These are phyloP conservation scores for Salix udensis DNA, from an alignment of 345 rosid species.

Conservation along the genomic window DNA sequence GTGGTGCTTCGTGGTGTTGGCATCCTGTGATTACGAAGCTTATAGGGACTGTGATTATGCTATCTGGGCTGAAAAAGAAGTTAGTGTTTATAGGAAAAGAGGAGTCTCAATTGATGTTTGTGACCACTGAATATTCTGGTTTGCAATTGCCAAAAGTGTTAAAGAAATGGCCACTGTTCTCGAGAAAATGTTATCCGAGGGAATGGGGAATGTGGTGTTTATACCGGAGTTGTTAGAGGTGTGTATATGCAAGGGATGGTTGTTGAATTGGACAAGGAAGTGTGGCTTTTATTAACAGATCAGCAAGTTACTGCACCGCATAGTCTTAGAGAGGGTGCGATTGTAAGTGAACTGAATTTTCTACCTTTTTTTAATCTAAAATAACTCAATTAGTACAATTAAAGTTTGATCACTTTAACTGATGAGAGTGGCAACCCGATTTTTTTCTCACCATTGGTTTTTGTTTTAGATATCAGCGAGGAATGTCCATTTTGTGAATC, in stretches of 20 bases:
- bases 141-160: conserved; percentile 39
- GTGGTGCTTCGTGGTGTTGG: conserved; percentile 59
- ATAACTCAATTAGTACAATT: not conserved
- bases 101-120: conserved; percentile 56
- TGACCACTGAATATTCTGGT: conserved; percentile 46
- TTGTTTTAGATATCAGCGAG: conserved; percentile 52
- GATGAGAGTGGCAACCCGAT: not conserved
- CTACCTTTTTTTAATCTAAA: not conserved
- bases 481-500: conserved; percentile 77
- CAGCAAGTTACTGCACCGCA: conserved; percentile 49
- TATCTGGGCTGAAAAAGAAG: conserved; percentile 66
- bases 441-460: conserved; percentile 7
- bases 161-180: conserved; percentile 24
- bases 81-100: conserved; percentile 46
- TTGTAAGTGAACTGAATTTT: conserved; percentile 45
- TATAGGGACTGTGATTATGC: conserved; percentile 40
- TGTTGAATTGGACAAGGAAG: conserved; percentile 76
- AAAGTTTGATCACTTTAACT: not conserved
- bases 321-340: conserved; percentile 65
- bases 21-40: conserved; percentile 70
- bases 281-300: conserved; percentile 79
- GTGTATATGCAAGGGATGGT: conserved; percentile 73
- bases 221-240: conserved; percentile 64
- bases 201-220: conserved; percentile 50
- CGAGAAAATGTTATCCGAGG: conserved; percentile 28